Conservation (phyloP, 495 filamentous ascomycete genomes). For the Hypoxylon lienhwacheense region DNA sequence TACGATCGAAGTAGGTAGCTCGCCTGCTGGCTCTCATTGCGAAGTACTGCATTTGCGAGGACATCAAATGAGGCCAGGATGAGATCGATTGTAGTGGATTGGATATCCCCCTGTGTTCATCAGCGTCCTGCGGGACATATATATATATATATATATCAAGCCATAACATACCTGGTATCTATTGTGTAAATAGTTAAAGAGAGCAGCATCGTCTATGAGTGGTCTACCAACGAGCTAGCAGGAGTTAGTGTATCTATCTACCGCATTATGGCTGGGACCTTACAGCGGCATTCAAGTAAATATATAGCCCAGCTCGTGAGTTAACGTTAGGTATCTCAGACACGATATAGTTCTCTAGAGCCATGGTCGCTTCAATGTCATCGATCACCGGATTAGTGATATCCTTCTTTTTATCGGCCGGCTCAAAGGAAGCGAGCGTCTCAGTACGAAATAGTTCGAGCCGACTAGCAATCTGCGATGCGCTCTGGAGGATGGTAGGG, state of each 20-base stretch:
- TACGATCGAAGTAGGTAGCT: conserved; percentile 86
- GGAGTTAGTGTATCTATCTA: conserved; percentile 39
- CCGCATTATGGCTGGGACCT: conserved; percentile 25
- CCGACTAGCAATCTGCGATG: conserved; percentile 51
- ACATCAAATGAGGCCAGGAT: conserved; percentile 88
- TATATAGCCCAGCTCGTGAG: conserved; percentile 85
- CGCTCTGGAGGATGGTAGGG: conserved; percentile 54
- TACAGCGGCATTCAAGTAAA: conserved; percentile 89
- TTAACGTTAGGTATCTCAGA: conserved; percentile 69
- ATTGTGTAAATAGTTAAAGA: conserved; percentile 78
- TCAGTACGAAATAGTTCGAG: conserved; percentile 57
- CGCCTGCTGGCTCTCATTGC: conserved; percentile 68
- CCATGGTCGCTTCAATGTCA: conserved; percentile 51
- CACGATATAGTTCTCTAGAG: conserved; percentile 58
- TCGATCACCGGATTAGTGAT: conserved; percentile 49
- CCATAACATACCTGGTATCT: conserved; percentile 67
- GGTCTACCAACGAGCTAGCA: conserved; percentile 76
- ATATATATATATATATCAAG: too few relatives aligned
- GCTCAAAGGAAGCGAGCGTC: conserved; percentile 50
- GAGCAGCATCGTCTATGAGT: conserved; percentile 74
- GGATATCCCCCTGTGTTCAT: conserved; percentile 64
- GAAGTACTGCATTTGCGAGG: conserved; percentile 80
- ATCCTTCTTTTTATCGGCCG: conserved; percentile 50
- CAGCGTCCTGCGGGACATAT: conserved; percentile 13
- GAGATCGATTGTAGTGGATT: conserved; percentile 74